Percentiles rank a stretch among this genome's conserved stretches.
Conservation (phyloP, 2,329 filamentous ascomycete genomes). For the Colletotrichum melonis region DNA sequence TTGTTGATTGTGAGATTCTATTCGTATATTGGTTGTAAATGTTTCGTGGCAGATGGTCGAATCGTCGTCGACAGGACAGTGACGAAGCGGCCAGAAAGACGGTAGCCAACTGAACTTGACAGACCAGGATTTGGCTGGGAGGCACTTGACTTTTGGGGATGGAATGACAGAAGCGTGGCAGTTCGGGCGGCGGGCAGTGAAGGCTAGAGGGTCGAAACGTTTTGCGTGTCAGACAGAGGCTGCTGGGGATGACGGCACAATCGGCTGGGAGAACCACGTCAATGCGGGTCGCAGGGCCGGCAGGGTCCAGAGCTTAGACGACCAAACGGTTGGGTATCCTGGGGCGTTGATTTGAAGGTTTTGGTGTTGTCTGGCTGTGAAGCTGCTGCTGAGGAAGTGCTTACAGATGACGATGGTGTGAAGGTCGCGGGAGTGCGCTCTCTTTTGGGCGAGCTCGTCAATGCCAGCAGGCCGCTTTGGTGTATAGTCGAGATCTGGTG, state of each 20-base stretch:
- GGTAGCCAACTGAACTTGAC: slow-evolving; percentile 8
- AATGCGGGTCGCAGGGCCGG: slow-evolving; percentile 28
- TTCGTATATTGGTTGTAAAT: neutral
- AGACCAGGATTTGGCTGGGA: slow-evolving; percentile 31
- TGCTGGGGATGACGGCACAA: slow-evolving; percentile 33
- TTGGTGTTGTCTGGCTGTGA: neutral
- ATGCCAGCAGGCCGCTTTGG: neutral
- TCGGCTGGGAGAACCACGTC: slow-evolving; percentile 30
- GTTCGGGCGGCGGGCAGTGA: slow-evolving; percentile 9
- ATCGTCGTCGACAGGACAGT: slow-evolving; percentile 16
- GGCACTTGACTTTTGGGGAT: slow-evolving; percentile 28
- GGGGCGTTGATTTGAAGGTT: neutral
- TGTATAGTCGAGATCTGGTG: neutral
- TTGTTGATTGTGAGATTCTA: neutral
- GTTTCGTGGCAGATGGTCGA: neutral
- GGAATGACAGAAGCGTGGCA: slow-evolving; percentile 24
- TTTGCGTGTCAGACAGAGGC: slow-evolving; percentile 37
- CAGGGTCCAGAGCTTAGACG: slow-evolving; percentile 20
- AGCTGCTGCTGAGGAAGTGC: neutral
- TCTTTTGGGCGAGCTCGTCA: slow-evolving; percentile 4
- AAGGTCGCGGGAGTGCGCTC: neutral
- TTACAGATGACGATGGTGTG: neutral
- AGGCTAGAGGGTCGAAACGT: slow-evolving; percentile 31
- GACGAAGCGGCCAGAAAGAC: slow-evolving; percentile 27
- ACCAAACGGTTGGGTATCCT: slow-evolving; percentile 17